Evolutionary conservation across 2,329 filamentous ascomycete species (phyloP), one percentile per base, ranked within the genome.

Genomic region (Ceratocystis eucalypticola): DNA sequence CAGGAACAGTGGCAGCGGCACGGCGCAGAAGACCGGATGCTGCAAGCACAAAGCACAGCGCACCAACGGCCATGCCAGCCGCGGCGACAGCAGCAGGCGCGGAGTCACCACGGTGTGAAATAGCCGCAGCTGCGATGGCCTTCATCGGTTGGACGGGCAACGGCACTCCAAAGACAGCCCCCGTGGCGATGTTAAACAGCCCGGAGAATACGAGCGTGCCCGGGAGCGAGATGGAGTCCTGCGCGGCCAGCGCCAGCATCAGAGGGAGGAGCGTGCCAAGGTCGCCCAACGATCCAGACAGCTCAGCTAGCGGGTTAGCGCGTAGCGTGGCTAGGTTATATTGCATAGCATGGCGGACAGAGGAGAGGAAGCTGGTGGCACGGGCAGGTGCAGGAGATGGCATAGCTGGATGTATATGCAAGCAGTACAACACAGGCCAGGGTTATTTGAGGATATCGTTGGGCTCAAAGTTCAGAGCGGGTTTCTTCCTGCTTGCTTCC

Each of bases 141-240:
- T 87, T 87, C 84, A 87, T 87, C n/a, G 92, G 92, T 77, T 96
- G 92, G 0, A 96, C 91, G 0, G 92, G 92, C 2, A 96, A 77
- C 1, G 93, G 93, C 50, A 97, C 88, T 5, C 93, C 93, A 72
- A 96, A 97, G 41, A 87, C 76, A 1, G 86, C 73, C 20, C 93
- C 94, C 0, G 92, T 96, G 12, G 88, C 72, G 66, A 96, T 84
- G 72, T 97, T 97, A 75, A 88, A 93, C 8, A 92, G 72, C 1
- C 94, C 94, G 0, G 91, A 92, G 74, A 96, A 94, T 5, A 97
- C 84, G 0, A 97, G 82, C 0, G 93, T 96, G 61, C 87, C 86
- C 30, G 89, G 85, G 1, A 97, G 82, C 25, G 89, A 87, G 71
- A 97, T 89, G 7, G 89, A 92, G 44, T 82, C 80, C 70, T 89